Evolutionary conservation across 352 stramenopile genomes (phyloP).

Genomic region (Pythium guiyangense): DNA sequence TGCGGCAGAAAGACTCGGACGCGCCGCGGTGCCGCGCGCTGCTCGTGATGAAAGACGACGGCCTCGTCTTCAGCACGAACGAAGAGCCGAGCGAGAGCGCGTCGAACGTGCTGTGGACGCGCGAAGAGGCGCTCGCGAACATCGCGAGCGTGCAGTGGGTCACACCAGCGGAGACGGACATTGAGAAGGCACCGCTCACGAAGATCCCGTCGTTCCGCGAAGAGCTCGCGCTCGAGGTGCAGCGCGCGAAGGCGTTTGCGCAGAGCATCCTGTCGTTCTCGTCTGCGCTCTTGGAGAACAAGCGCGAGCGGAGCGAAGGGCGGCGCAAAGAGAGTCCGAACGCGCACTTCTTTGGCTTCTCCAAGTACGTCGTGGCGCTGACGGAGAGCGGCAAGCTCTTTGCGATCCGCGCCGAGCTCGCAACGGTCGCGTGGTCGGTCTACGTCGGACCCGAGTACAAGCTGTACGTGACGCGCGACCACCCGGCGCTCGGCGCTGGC

Average conservation of each 20-base stretch:
- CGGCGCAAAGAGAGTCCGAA: conserved; percentile 54
- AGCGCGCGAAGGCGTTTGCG: conserved; percentile 47
- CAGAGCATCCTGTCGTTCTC: conserved; percentile 42
- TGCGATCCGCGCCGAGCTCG: conserved; percentile 72
- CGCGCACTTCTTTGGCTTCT: conserved; percentile 79
- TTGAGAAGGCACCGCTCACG: conserved; percentile 69
- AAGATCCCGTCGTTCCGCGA: conserved; percentile 70
- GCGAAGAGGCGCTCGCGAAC: conserved; percentile 76
- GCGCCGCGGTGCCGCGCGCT: conserved; percentile 44
- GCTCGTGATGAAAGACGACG: conserved; percentile 70
- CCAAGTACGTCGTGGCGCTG: conserved; percentile 73
- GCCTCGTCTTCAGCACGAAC: conserved; percentile 64
- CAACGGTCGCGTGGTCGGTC: conserved; percentile 59
- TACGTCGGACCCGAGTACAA: conserved; percentile 69
- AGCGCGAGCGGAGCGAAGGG: conserved; percentile 15
- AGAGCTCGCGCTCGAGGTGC: conserved; percentile 57
- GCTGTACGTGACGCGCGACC: conserved; percentile 73
- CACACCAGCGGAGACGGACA: conserved; percentile 67
- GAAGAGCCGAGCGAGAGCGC: conserved; percentile 22
- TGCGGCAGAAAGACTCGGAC: conserved; percentile 47
- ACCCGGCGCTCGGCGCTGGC: conserved; percentile 64
- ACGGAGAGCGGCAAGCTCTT: conserved; percentile 80
- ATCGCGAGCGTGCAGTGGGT: conserved; percentile 78
- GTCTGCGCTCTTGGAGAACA: conserved; percentile 45
- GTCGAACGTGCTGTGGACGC: conserved; percentile 54